Base-by-base conservation (phyloP, 805 yeast species). In the Candida parachauliodes region DNA sequence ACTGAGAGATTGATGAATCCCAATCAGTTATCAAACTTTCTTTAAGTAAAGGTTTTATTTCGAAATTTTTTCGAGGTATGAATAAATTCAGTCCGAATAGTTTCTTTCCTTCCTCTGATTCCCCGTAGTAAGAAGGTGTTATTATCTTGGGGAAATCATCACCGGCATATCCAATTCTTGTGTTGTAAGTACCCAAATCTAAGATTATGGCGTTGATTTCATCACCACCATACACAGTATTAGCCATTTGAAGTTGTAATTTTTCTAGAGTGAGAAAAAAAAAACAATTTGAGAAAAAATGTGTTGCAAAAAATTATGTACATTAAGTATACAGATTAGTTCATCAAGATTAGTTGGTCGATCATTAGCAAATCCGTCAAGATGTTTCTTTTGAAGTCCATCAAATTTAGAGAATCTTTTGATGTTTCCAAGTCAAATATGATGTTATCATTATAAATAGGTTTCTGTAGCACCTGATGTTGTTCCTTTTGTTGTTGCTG, bases 151-250 rank as follows among this genome's bases (percentile, higher is more conserved):
- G 98, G 37, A 77, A 73, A 55, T 89, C 96, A 40, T 88, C 91
- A 8, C 98, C 98, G 3, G 97, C 89, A 59, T 77, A 88, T 1
- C 98, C 98, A 14, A 83, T 78, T 37, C 91, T 78, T 5, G 96
- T 88, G 42, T 78, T 66, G 44, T 72, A 78, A 8, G 96, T 82
- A 24, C 98, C 98, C 1, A 95, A 89, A 54, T 93, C 98, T 18
- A 91, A 69, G 23, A 91, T 95, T 2, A 93, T 72, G 19, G 98
- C 95, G 46, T 88, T 79, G 45, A 93, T 82, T 58, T 91, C 98
- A 62, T 91, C 93, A 25, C 72, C 74, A 18, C 62, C 64, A 34
- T 57, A 58, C 6, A 57, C 61, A 19, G 48, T 42, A 31, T 52
- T 41, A 21, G 64, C 45, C 62, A 57, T 57, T 16, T 3, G 11